Conservation (phyloP, 2,329 filamentous ascomycete genomes). For the Drechslerella coelobrocha region DNA sequence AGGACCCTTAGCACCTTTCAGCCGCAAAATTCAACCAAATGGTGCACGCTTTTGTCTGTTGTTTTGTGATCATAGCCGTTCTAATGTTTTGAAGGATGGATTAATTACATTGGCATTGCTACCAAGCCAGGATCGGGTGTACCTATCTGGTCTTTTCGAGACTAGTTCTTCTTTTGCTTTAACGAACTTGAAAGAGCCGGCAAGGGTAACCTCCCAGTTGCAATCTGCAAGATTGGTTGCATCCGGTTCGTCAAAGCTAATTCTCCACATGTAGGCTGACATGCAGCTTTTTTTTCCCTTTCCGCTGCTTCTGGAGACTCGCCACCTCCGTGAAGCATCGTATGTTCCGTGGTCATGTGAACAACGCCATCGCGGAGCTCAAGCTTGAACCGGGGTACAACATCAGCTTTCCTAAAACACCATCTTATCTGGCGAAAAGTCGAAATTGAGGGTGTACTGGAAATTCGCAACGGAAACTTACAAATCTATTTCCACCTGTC, state of each 20-base stretch:
- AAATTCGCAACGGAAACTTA: too few relatives aligned
- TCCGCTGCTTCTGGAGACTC: background rate
- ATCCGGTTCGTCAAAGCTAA: slow-evolving; percentile 32
- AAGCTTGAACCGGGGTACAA: background rate
- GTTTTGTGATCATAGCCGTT: background rate
- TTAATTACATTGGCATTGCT: background rate
- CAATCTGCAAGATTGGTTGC: slow-evolving; percentile 17
- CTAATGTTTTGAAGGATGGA: background rate
- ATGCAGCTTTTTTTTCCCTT: slow-evolving; percentile 13
- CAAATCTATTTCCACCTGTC: too few relatives aligned
- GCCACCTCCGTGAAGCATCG: background rate
- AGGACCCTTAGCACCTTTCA: background rate
- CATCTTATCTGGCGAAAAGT: too few relatives aligned
- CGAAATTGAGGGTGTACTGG: too few relatives aligned
- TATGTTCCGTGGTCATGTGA: slow-evolving; percentile 6
- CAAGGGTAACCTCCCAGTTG: slow-evolving; percentile 17
- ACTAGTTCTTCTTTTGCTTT: background rate
- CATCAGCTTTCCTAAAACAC: background rate
- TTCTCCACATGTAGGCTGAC: slow-evolving; percentile 32
- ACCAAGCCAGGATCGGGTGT: background rate
- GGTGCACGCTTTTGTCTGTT: background rate
- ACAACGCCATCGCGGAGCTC: slow-evolving; percentile 1
- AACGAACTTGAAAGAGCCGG: slow-evolving; percentile 17
- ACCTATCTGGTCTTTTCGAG: background rate
- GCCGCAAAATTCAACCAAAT: too few relatives aligned